phyloP scores from a whole-genome alignment of 148 eudicot species.

The Suaeda aralocaspica region DNA sequence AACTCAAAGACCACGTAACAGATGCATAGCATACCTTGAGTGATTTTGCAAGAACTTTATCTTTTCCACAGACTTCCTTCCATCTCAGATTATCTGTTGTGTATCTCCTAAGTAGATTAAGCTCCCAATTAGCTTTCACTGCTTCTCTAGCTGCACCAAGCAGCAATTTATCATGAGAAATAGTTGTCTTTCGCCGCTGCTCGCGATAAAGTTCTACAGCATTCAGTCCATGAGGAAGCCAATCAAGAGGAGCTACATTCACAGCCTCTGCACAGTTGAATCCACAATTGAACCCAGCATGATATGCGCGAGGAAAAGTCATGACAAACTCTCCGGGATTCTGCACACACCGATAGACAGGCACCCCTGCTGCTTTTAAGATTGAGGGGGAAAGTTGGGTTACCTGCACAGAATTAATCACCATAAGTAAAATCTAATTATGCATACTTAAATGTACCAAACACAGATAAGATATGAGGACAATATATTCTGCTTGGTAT shows the following conservation, averaged over 20 bases:
- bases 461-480: not conserved
- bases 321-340: slow-evolving; percentile 86
- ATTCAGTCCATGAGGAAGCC: slow-evolving; percentile 94
- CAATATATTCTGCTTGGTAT: not conserved
- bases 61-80: slow-evolving; percentile 86
- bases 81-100: slow-evolving; percentile 70
- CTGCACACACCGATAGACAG: slow-evolving; percentile 87
- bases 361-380: slow-evolving; percentile 77
- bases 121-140: slow-evolving; percentile 95
- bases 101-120: slow-evolving; percentile 61
- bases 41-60: slow-evolving; percentile 78
- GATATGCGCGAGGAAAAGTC: slow-evolving; percentile 97
- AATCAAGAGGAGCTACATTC: slow-evolving; percentile 96
- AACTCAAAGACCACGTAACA: not conserved
- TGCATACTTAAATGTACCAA: not conserved
- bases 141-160: slow-evolving; percentile 97
- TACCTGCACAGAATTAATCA: slow-evolving; percentile 44
- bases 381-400: slow-evolving; percentile 95
- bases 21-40: slow-evolving; percentile 55
- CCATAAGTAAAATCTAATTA: not conserved
- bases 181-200: slow-evolving; percentile 79
- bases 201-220: slow-evolving; percentile 96
- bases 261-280: slow-evolving; percentile 99
- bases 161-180: slow-evolving; percentile 95
- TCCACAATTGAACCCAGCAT: slow-evolving; percentile 91